A percentile compares a stretch with the other conserved stretches of the same genome.
phyloP scores from a whole-genome alignment of 257 asterid genomes.

The Avicennia marina region DNA sequence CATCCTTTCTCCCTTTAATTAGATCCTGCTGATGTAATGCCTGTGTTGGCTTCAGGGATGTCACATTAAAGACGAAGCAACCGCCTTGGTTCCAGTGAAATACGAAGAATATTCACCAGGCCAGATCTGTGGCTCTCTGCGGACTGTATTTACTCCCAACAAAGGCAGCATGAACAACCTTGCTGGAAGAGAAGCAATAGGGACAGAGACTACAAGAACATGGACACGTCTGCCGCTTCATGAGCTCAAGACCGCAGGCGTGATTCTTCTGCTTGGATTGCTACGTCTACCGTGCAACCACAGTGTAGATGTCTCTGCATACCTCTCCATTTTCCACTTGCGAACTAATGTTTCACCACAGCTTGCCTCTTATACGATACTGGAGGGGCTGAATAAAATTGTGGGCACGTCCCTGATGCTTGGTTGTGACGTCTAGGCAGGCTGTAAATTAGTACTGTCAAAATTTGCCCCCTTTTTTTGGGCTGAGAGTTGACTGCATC shows the following conservation, averaged over 20 bases:
- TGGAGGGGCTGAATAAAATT: conserved; percentile 11
- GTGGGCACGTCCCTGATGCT: not conserved
- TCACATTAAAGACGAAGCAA: conserved; percentile 33
- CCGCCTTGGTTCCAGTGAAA: conserved; percentile 24
- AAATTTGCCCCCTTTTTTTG: too few species aligned
- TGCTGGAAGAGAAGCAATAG: conserved; percentile 32
- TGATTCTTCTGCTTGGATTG: conserved; percentile 20
- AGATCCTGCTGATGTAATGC: conserved; percentile 12
- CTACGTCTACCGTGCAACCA: conserved; percentile 5
- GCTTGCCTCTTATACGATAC: not conserved
- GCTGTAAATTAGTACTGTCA: conserved; percentile 11
- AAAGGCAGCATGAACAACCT: conserved; percentile 8
- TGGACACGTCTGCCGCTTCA: conserved; percentile 19
- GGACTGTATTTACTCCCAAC: conserved; percentile 15
- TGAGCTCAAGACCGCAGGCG: conserved; percentile 17
- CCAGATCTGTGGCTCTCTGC: conserved; percentile 34
- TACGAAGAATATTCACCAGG: conserved; percentile 19
- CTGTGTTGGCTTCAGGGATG: conserved; percentile 37
- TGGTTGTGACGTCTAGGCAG: conserved; percentile 2
- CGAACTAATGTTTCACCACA: not conserved
- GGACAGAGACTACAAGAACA: conserved; percentile 28
- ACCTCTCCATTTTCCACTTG: conserved; percentile 9
- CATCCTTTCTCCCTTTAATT: not conserved
- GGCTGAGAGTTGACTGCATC: too few species aligned
- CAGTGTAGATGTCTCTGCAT: not conserved